phyloP scores from a whole-genome alignment of 331 rosid genomes.

The Cydonia oblonga region DNA sequence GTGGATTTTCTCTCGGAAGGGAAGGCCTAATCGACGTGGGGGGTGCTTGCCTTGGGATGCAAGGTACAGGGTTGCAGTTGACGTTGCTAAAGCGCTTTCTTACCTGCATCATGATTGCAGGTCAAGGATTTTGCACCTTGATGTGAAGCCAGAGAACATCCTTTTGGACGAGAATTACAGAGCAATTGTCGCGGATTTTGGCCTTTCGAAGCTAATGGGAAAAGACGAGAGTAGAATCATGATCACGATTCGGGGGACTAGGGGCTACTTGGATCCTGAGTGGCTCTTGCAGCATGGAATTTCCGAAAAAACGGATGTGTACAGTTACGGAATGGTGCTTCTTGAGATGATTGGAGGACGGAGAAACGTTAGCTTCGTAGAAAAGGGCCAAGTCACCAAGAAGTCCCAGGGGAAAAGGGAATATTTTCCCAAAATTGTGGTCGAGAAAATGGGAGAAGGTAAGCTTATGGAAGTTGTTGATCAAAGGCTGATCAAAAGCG shows the following conservation, averaged over 20 bases:
- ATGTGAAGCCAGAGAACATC: constrained; percentile 88
- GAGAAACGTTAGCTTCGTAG: constrained; percentile 40
- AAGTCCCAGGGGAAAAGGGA: constrained; percentile 41
- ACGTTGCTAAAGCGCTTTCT: constrained; percentile 65
- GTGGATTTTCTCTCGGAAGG: constrained; percentile 59
- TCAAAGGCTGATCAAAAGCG: constrained; percentile 30
- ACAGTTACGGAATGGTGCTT: constrained; percentile 87
- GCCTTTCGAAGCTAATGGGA: constrained; percentile 67
- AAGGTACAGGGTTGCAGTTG: constrained; percentile 58
- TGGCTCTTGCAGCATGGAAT: constrained; percentile 77
- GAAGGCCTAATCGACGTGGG: constrained; percentile 8
- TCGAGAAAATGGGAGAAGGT: constrained; percentile 58
- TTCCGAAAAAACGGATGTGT: constrained; percentile 69
- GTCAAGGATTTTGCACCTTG: constrained; percentile 68
- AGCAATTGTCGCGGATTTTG: constrained; percentile 70
- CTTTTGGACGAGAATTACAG: constrained; percentile 56
- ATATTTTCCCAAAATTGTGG: constrained; percentile 59
- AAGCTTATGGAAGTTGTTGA: constrained; percentile 66
- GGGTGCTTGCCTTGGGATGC: constrained; percentile 67
- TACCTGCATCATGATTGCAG: constrained; percentile 87
- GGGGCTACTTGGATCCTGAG: constrained; percentile 88
- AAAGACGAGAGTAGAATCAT: constrained; percentile 56
- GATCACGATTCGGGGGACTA: constrained; percentile 71
- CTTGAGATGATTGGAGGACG: constrained; percentile 75
- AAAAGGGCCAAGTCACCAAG: constrained; percentile 10